Base-by-base conservation (phyloP, 441 rosid species). In the Cnidoscolus chayamansa region DNA sequence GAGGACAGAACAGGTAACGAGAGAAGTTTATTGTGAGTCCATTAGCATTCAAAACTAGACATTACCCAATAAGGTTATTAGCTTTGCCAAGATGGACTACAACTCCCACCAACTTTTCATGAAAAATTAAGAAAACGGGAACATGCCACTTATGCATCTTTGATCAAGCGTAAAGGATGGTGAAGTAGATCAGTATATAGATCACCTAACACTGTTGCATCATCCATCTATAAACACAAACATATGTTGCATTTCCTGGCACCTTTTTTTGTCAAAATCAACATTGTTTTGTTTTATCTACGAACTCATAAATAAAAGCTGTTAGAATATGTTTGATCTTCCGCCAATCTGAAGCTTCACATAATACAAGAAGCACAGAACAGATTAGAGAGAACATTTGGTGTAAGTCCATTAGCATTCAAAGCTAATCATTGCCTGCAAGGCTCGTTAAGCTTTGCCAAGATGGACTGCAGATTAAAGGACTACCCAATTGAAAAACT, bases 41-140 rank as follows among this genome's bases (percentile, higher is more conserved):
- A 79, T 79, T 80, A 77, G 85, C 91, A 89, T 83, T 84, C 84
- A 84, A 87, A 90, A 68, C 86, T 80, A 82, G 73, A 73, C 88
- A 86, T 73, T 40, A 40, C 45, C 45, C 45, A 40, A 0, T 40
- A 40, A 5, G 45, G 45, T 40, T 40, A 40, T 40, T 40, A 40
- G 66, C 85, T 79, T 85, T 79, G 84, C 88, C 86, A 88, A 85
- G 89, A 86, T 83, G 83, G 81, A 89, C 71, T 31, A 25, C 25
- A 25, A 25, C 25, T 25, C 45, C 45, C 45, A 4, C 6, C 7
- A 40, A 40, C 45, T 40, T 5, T 3, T 3, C 45, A 40, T 5
- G 6, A 40, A 40, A 40, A 3, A 40, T 40, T 40, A 40, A 40
- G 45, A 40, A 40, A 40, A 35, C 4, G 40, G 40, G 40, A 35